Evolutionary conservation across 1,284 basidiomycete genomes (phyloP).

Genomic region (Marasmius fiardii): DNA sequence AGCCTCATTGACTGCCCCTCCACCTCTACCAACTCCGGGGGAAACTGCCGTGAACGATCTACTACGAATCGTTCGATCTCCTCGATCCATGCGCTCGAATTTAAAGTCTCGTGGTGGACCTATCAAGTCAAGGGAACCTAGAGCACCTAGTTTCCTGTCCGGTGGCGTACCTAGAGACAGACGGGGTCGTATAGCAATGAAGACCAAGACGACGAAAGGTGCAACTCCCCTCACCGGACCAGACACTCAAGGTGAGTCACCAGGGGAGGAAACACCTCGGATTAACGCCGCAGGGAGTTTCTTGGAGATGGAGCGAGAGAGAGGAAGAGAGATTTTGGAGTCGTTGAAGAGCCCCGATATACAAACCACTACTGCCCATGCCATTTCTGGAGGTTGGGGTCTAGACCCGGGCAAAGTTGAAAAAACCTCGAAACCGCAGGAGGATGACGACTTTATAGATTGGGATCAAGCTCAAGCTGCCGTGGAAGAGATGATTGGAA

Average conservation of each 20-base stretch:
- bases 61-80: slow-evolving; percentile 52
- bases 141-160: slow-evolving; percentile 66
- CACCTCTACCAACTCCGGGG: slow-evolving; percentile 50
- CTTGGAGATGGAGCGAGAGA: slow-evolving; percentile 39
- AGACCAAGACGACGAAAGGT: slow-evolving; percentile 26
- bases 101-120: neutral
- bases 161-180: slow-evolving; percentile 71
- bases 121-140: slow-evolving; percentile 15
- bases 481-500: slow-evolving; percentile 1
- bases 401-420: slow-evolving; percentile 55
- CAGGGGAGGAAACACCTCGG: slow-evolving; percentile 55
- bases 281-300: slow-evolving; percentile 29
- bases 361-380: slow-evolving; percentile 29
- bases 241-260: slow-evolving; percentile 34
- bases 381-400: slow-evolving; percentile 64
- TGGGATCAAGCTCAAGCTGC: slow-evolving; percentile 60
- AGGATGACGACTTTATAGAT: slow-evolving; percentile 45
- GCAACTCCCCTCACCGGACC: slow-evolving; percentile 21
- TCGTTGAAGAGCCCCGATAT: slow-evolving; percentile 52
- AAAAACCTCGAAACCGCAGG: slow-evolving; percentile 23
- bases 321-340: slow-evolving; percentile 56
- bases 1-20: slow-evolving; percentile 49
- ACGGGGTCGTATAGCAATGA: slow-evolving; percentile 67
- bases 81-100: slow-evolving; percentile 21
- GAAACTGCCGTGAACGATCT: slow-evolving; percentile 65